Conservation (phyloP, 2,329 filamentous ascomycete species). For the Elsinoe necatrix region DNA sequence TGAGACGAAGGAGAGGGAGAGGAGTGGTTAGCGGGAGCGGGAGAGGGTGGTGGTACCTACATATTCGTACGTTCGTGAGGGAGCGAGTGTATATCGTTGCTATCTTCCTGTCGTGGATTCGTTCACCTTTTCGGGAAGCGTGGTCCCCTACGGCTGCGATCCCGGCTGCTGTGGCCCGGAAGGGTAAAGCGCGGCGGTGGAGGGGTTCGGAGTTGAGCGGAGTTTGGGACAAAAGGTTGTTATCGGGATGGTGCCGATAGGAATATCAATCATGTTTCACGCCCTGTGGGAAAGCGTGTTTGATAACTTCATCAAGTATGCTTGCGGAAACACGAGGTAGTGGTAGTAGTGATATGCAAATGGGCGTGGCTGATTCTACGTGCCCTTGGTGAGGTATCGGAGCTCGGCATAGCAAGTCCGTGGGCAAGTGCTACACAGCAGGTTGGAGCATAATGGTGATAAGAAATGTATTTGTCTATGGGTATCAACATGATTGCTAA, state of each 20-base stretch:
- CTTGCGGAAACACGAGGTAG: too few species aligned
- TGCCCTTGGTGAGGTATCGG: not conserved
- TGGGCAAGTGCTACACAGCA: too few species aligned
- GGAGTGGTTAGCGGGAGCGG: not conserved
- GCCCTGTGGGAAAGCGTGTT: not conserved
- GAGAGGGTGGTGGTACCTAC: not conserved
- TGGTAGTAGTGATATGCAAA: too few species aligned
- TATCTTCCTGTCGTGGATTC: not conserved
- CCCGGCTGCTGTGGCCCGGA: constrained; percentile 1
- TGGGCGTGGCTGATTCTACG: not conserved
- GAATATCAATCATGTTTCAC: not conserved
- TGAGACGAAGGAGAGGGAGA: too few species aligned
- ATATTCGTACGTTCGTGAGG: not conserved
- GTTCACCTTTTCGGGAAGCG: constrained; percentile 1
- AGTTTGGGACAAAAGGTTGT: not conserved
- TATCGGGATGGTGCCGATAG: not conserved
- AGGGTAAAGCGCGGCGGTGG: not conserved
- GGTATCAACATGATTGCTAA: not conserved
- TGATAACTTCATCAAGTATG: not conserved
- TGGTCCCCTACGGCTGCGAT: not conserved
- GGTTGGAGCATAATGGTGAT: not conserved
- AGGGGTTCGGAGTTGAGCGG: not conserved
- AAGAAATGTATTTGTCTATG: not conserved
- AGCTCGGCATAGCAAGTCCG: not conserved
- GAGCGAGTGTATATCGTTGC: not conserved